Evolutionary conservation across 2,329 filamentous ascomycete genomes (phyloP), one percentile per base, ranked within the genome.

Genomic region (Cryphonectria parasitica): DNA sequence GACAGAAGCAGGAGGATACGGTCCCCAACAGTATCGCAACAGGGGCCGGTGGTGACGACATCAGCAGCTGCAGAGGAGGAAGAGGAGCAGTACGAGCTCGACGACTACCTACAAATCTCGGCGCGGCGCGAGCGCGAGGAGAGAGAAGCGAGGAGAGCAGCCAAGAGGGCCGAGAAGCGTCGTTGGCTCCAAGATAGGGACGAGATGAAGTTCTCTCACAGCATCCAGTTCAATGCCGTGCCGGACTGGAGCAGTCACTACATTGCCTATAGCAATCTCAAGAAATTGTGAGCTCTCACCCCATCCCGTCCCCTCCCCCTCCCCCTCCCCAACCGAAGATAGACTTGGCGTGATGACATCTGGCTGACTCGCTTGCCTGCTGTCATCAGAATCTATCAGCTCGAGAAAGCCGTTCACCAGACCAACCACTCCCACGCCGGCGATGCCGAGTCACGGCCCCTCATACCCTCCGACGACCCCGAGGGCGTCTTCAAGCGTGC

Each of bases 121-220:
- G 73, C 75, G 66, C 77, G 77, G 58, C 75, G 77, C 66, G 74
- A 78, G 71, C 74, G 71, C 54, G 73, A 62, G 71, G 78, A 79
- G 43, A 77, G 77, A 67, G 78, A 82, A 70, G 73, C 75, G 52
- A 80, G 79, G 67, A 77, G 75, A 74, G 78, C 74, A 73, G 75
- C 78, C 28, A 90, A 88, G 80, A 83, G 86, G 77, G 81, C 82
- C 75, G 84, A 87, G 80, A 94, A 94, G 85, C 87, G 89, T 80
- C 84, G 85, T 78, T 88, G 88, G 86, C 90, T 95, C 77, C 88
- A 92, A 76, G 85, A 90, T 76, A 88, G 86, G 75, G 90, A 92
- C 89, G 93, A 94, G 79, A 99, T 99, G 96, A 98, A 98, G 91
- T 99, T 99, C 87, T 98, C 95, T 25, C 96, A 99, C 81, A 98